Conservation (phyloP, 176 grass and related monocot species). For the Cocos nucifera region DNA sequence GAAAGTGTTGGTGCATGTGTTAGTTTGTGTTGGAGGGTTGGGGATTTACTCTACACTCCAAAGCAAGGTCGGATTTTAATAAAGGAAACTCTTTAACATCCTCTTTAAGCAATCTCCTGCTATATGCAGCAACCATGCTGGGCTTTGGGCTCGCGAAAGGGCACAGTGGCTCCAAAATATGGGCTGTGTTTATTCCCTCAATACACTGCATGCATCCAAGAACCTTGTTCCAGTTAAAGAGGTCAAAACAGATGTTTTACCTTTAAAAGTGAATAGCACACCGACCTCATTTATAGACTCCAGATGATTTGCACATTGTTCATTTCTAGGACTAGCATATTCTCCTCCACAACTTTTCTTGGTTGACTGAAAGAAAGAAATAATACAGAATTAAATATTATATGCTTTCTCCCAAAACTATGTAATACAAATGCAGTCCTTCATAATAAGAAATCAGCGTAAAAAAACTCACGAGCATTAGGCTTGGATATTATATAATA, state of each 20-base stretch:
- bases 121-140: background rate
- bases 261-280: no score
- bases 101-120: constrained; percentile 11
- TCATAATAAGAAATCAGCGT: no score
- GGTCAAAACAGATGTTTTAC: no score
- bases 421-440: no score
- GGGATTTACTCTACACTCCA: constrained; percentile 34
- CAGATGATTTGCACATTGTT: constrained; percentile 29
- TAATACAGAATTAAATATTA: no score
- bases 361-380: constrained; percentile 4
- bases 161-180: constrained; percentile 54
- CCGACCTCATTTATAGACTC: constrained; percentile 23
- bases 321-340: constrained; percentile 37
- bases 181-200: constrained; percentile 28
- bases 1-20: no score
- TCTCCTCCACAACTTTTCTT: constrained; percentile 30
- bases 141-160: constrained; percentile 7
- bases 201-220: constrained; percentile 5
- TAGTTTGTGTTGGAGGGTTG: background rate
- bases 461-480: no score
- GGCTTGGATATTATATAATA: no score
- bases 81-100: constrained; percentile 1
- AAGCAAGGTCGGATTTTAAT: no score
- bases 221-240: background rate
- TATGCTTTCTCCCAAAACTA: no score